Percentiles rank a stretch among this genome's conserved stretches.
Conservation (phyloP, 192 early-diverging fungal species). For the Coemansia sp. region DNA sequence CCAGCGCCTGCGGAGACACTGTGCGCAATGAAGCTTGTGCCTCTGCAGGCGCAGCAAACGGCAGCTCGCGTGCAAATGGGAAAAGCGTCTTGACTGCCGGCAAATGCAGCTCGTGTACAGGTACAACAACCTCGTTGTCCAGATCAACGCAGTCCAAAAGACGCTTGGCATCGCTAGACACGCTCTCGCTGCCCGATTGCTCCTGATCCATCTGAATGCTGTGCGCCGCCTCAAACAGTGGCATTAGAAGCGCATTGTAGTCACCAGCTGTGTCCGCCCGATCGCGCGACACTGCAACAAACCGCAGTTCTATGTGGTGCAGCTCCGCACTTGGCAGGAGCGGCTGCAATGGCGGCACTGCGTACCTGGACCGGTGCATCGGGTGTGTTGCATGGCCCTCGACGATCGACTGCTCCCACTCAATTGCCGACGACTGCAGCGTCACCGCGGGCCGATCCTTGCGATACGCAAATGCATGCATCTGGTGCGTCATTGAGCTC, state of each 20-base stretch:
- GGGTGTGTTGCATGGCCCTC: conserved; percentile 73
- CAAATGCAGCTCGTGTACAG: conserved; percentile 62
- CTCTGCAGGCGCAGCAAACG: conserved; percentile 37
- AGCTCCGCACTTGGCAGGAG: conserved; percentile 50
- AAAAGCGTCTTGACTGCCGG: conserved; percentile 58
- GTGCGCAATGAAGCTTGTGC: conserved; percentile 64
- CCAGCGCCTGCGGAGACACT: conserved; percentile 41
- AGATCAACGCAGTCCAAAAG: conserved; percentile 26
- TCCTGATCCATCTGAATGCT: not conserved
- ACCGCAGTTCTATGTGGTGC: conserved; percentile 38
- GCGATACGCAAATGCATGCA: conserved; percentile 36
- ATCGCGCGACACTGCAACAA: conserved; percentile 53
- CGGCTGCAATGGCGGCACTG: conserved; percentile 57
- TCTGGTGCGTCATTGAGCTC: conserved; percentile 58
- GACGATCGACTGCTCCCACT: conserved; percentile 66
- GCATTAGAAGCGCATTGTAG: conserved; percentile 37
- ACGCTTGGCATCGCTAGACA: not conserved
- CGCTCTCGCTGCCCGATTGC: not conserved
- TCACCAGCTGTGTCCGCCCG: conserved; percentile 46
- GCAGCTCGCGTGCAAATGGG: conserved; percentile 45
- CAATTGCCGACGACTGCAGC: conserved; percentile 43
- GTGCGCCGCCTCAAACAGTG: conserved; percentile 36
- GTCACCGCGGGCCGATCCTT: conserved; percentile 30
- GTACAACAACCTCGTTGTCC: conserved; percentile 49
- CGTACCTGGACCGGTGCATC: conserved; percentile 64